Evolutionary conservation across 78 protist species (phyloP).

Genomic region (Emiliania huxleyi): DNA sequence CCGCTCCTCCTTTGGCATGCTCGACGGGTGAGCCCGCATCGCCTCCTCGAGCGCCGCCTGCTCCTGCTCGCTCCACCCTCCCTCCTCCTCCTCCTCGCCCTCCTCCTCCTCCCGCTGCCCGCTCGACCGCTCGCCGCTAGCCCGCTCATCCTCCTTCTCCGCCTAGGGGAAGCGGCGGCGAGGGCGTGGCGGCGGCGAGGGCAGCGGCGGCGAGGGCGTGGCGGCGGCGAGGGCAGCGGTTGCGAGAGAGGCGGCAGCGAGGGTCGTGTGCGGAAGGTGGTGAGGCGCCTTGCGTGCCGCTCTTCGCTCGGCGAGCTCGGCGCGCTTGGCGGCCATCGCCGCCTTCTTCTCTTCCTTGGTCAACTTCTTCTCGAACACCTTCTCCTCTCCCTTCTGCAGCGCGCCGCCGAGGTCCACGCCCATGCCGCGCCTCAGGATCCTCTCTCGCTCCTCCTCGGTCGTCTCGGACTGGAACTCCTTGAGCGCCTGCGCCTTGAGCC

Average conservation of each 20-base stretch:
- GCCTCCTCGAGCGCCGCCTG: not conserved
- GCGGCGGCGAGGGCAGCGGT: too few relatives aligned
- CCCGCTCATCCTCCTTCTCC: not conserved
- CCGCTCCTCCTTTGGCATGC: not conserved
- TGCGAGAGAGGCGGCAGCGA: too few relatives aligned
- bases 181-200: too few relatives aligned
- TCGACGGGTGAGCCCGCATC: not conserved
- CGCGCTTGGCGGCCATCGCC: not conserved
- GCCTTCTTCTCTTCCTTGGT: constrained; percentile 15
- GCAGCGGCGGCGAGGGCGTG: too few relatives aligned
- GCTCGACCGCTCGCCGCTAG: not conserved
- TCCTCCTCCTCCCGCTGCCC: not conserved
- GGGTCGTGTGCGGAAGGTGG: not conserved
- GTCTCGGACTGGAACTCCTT: not conserved
- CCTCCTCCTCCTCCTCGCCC: not conserved
- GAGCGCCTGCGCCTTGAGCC: not conserved
- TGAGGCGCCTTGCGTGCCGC: not conserved
- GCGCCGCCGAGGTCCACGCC: not conserved
- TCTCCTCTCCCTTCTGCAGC: constrained; percentile 10
- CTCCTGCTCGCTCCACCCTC: not conserved
- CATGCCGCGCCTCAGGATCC: not conserved
- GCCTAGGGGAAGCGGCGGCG: too few relatives aligned
- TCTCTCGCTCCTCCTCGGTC: not conserved
- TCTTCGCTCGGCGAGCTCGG: not conserved
- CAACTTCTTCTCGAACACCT: constrained; percentile 8